These are phyloP conservation scores for Rhodotorula kratochvilovae DNA, from an alignment of 768 basidiomycete genomes.

Conservation along the genomic window DNA sequence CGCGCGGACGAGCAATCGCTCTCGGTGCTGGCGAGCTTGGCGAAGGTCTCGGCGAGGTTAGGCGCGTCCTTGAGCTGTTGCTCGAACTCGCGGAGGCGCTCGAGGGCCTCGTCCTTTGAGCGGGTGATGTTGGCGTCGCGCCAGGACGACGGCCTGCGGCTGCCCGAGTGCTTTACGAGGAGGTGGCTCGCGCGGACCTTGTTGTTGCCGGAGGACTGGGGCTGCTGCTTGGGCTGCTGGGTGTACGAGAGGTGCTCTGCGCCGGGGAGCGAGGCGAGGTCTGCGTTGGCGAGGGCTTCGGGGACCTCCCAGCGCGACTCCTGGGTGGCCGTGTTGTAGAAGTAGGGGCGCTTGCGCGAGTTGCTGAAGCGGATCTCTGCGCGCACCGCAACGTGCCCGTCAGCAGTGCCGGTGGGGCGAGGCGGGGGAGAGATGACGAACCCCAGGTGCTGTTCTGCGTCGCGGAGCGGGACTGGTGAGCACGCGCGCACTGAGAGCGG, in stretches of 20 bases:
- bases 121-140: slow-evolving; percentile 72
- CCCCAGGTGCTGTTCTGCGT: slow-evolving; percentile 7
- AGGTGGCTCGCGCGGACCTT: slow-evolving; percentile 92
- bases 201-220: slow-evolving; percentile 42
- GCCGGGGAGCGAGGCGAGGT: slow-evolving; percentile 38
- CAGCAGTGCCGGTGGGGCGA: neutral
- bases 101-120: slow-evolving; percentile 80
- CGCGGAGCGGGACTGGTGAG: neutral
- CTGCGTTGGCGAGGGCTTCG: slow-evolving; percentile 20
- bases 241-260: slow-evolving; percentile 40
- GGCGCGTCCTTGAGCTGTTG: slow-evolving; percentile 57
- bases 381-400: neutral
- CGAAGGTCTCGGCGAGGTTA: slow-evolving; percentile 58
- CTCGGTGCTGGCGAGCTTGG: slow-evolving; percentile 65
- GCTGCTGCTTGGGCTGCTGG: slow-evolving; percentile 40
- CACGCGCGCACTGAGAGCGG: neutral
- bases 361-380: slow-evolving; percentile 75
- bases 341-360: slow-evolving; percentile 76
- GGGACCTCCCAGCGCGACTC: slow-evolving; percentile 69
- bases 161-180: slow-evolving; percentile 72
- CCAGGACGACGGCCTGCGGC: slow-evolving; percentile 52
- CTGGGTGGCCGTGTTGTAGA: slow-evolving; percentile 68
- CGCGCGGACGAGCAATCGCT: slow-evolving; percentile 87
- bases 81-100: slow-evolving; percentile 65
- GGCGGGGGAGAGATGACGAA: slow-evolving; percentile 2